These are phyloP conservation scores for Tremella yokohamensis DNA, from an alignment of 768 basidiomycete species.

Conservation along the genomic window DNA sequence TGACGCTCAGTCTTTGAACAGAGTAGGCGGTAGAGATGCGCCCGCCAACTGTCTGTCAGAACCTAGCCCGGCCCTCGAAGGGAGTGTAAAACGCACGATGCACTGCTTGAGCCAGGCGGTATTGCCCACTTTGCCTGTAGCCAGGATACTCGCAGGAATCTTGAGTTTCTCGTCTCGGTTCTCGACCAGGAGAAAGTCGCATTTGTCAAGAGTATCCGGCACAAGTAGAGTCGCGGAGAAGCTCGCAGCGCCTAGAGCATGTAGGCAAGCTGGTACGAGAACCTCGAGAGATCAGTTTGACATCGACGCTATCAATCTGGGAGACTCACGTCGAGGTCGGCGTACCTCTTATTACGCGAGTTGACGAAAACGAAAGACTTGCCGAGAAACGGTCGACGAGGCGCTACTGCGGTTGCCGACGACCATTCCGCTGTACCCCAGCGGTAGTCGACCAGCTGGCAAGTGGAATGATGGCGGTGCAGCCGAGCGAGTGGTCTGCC, in stretches of 20 bases:
- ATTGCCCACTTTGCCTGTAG: constrained; percentile 23
- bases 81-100: constrained; percentile 30
- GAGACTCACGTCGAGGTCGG: constrained; percentile 22
- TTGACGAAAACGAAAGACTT: constrained; percentile 29
- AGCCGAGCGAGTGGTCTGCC: constrained; percentile 54
- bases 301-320: not conserved
- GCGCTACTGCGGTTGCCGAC: constrained; percentile 11
- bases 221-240: constrained; percentile 51
- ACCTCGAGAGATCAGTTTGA: constrained; percentile 33
- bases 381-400: constrained; percentile 24
- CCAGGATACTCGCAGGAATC: constrained; percentile 9
- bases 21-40: too few relatives aligned
- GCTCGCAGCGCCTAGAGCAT: constrained; percentile 70
- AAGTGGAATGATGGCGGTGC: constrained; percentile 31
- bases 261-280: constrained; percentile 62
- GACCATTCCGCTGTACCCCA: constrained; percentile 59
- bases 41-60: too few relatives aligned
- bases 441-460: constrained; percentile 56
- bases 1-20: too few relatives aligned
- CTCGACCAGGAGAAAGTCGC: constrained; percentile 30
- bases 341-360: constrained; percentile 8
- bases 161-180: constrained; percentile 19
- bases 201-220: constrained; percentile 11
- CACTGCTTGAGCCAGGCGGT: constrained; percentile 47
- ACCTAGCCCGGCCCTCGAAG: not conserved